A percentile compares a stretch with the other conserved stretches of the same genome.
Conservation (phyloP, 768 basidiomycete genomes). For the Trametes cingulata region DNA sequence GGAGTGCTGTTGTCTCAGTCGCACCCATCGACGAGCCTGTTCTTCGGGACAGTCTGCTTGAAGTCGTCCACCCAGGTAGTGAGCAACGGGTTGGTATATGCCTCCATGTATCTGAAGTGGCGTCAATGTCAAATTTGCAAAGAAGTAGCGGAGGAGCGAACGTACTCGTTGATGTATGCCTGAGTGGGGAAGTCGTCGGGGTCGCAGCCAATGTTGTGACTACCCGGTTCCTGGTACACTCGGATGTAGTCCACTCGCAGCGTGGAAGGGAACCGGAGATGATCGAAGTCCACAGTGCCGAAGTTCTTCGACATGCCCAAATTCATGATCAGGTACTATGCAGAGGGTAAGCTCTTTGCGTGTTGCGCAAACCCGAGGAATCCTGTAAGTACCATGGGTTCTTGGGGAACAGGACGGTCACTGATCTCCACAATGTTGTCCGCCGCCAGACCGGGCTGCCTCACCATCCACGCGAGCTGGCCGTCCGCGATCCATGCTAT, state of each 20-base stretch:
- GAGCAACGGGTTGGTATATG: slow-evolving; percentile 68
- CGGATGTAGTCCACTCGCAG: slow-evolving; percentile 84
- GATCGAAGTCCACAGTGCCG: slow-evolving; percentile 52
- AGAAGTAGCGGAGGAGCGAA: slow-evolving; percentile 7
- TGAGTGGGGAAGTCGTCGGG: slow-evolving; percentile 72
- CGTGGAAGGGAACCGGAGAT: slow-evolving; percentile 52
- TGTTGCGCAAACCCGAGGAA: no score
- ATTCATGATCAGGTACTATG: slow-evolving; percentile 54
- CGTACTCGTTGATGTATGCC: slow-evolving; percentile 72
- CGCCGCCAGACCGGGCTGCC: slow-evolving; percentile 59
- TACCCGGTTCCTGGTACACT: slow-evolving; percentile 60
- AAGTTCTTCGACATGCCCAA: slow-evolving; percentile 64
- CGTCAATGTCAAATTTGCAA: background rate
- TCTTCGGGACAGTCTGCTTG: slow-evolving; percentile 51
- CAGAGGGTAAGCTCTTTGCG: background rate
- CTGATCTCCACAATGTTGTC: slow-evolving; percentile 59
- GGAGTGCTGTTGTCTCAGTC: slow-evolving; percentile 20
- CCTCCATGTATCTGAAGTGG: slow-evolving; percentile 53
- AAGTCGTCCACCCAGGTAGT: slow-evolving; percentile 50
- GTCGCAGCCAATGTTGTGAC: slow-evolving; percentile 64
- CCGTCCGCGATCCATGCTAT: slow-evolving; percentile 76
- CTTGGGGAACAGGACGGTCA: slow-evolving; percentile 71
- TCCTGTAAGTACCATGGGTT: slow-evolving; percentile 68
- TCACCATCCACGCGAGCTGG: slow-evolving; percentile 69
- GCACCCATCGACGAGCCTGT: slow-evolving; percentile 45